Percentiles rank a stretch among this genome's conserved stretches.
Conservation (phyloP, 495 filamentous ascomycete species). For the Penicillium herquei region DNA sequence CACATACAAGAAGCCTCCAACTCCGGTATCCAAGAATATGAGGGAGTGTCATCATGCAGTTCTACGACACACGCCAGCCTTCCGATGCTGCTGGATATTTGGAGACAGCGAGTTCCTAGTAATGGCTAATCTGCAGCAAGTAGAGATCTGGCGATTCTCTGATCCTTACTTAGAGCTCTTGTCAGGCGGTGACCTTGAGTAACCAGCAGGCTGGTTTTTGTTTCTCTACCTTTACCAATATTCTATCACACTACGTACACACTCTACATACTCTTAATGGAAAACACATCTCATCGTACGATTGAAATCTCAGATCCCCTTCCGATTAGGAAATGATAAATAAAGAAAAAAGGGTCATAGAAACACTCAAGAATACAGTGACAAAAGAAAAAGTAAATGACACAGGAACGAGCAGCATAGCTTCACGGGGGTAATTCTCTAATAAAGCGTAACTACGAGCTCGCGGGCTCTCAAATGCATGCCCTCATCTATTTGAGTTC, state of each 20-base stretch:
- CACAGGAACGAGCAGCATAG: constrained; percentile 27
- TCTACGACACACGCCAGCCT: neutral
- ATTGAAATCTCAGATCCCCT: constrained; percentile 12
- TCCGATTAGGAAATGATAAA: constrained; percentile 33
- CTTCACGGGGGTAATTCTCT: constrained; percentile 1
- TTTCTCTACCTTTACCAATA: too few relatives aligned
- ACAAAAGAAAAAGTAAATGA: constrained; percentile 37
- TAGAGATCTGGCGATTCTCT: constrained; percentile 11
- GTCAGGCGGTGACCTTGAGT: too few relatives aligned
- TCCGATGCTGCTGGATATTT: neutral
- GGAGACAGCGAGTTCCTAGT: constrained; percentile 9
- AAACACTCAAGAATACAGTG: constrained; percentile 38
- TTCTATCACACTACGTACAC: neutral
- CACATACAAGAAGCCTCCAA: neutral
- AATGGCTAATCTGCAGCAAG: neutral
- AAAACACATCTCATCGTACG: constrained; percentile 9
- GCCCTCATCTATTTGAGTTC: constrained; percentile 11
- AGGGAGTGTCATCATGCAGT: neutral
- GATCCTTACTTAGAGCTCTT: constrained; percentile 2
- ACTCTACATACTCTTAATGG: neutral
- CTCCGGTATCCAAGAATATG: neutral
- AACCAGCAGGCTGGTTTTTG: neutral
- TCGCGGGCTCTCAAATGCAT: constrained; percentile 19
- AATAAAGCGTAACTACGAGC: constrained; percentile 6
- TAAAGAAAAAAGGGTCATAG: constrained; percentile 22